phyloP scores from a whole-genome alignment of 495 filamentous ascomycete species.

The Penicillium roqueforti region DNA sequence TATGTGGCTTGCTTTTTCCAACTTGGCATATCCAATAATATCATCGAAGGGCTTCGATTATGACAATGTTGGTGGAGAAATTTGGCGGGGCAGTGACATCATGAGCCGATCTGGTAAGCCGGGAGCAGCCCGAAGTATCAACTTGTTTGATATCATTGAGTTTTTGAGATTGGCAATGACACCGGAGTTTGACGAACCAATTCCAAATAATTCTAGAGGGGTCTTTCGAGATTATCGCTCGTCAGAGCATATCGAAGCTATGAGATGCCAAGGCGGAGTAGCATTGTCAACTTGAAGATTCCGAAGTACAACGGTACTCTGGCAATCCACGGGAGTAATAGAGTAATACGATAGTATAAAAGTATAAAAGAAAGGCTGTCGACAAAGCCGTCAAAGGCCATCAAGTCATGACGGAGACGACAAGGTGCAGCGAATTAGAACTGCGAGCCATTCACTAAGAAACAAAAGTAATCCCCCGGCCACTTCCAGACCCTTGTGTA shows the following conservation, averaged over 20 bases:
- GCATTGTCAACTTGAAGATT: not conserved
- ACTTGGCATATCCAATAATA: not conserved
- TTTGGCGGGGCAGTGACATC: slow-evolving; percentile 7
- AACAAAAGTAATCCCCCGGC: not conserved
- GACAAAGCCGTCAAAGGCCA: not conserved
- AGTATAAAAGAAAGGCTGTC: not conserved
- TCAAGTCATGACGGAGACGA: slow-evolving; percentile 6
- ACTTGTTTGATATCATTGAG: not conserved
- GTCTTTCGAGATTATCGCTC: not conserved
- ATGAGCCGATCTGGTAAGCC: not conserved
- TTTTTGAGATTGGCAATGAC: not conserved
- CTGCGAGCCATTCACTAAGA: not conserved
- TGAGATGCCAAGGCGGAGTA: not conserved
- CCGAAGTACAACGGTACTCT: too few species aligned
- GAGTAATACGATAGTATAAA: not conserved
- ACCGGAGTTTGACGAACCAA: not conserved
- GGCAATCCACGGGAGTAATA: not conserved
- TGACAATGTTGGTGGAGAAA: not conserved
- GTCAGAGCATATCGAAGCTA: not conserved
- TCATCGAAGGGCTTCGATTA: not conserved
- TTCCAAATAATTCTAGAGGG: not conserved
- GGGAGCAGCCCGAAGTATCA: too few species aligned
- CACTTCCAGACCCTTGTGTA: not conserved
- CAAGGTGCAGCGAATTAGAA: not conserved
- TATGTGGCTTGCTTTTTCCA: not conserved